Evolutionary conservation across 2,329 filamentous ascomycete species (phyloP), one percentile per base, ranked within the genome.

Genomic region (Arthrinium puccinioides): DNA sequence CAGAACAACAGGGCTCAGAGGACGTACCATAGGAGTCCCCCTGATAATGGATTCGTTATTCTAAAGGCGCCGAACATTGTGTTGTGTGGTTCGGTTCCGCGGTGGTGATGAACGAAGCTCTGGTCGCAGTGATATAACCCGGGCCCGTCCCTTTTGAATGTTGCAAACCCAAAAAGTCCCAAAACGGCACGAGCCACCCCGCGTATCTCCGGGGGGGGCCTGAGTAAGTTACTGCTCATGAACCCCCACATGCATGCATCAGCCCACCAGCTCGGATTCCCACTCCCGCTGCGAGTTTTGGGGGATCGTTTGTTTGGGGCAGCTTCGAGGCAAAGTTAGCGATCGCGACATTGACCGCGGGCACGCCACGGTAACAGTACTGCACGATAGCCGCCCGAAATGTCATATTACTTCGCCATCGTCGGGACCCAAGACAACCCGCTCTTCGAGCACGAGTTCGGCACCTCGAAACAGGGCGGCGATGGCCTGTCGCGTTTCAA

Each of bases 351-450:
- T n/a, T n/a, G n/a, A n/a, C n/a, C n/a, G n/a, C n/a, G n/a, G n/a
- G n/a, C n/a, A n/a, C n/a, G n/a, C n/a, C n/a, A n/a, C n/a, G n/a
- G n/a, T n/a, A n/a, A n/a, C n/a, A n/a, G n/a, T n/a, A n/a, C n/a
- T n/a, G n/a, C n/a, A n/a, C n/a, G n/a, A n/a, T n/a, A n/a, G n/a
- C n/a, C n/a, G n/a, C n/a, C n/a, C n/a, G 16, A 6, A n/a, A 97
- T 97, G 92, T 96, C 89, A 43, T 98, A 97, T 74, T 96, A 96
- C 70, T 97, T 98, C 66, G 86, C 86, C 57, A 95, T 98, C 51
- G 79, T 98, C 61, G 92, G 89, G 56, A 94, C 88, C 16, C 86
- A 87, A 53, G 92, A 98, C 69, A 94, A 90, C 57, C 90, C 92
- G 23, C 77, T 98, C 49, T 98, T 97, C 67, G 90, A 94, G 66